Evolutionary conservation across 2,329 filamentous ascomycete genomes (phyloP).

Genomic region (Xylariaceae sp.): DNA sequence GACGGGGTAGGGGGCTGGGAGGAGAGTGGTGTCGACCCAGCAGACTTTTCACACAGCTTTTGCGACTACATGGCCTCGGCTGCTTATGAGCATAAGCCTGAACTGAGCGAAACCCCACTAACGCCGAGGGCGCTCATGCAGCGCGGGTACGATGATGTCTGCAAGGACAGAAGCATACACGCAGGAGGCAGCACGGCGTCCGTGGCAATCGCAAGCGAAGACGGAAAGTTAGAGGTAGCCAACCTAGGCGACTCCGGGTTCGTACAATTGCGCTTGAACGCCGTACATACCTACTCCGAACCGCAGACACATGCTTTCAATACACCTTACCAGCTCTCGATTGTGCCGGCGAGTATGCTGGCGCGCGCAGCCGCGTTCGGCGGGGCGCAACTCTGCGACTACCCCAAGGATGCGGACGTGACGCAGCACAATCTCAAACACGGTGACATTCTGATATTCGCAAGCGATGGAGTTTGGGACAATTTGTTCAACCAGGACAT

Average conservation of each 20-base stretch:
- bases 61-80: constrained; percentile 90
- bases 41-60: constrained; percentile 91
- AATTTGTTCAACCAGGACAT: constrained; percentile 93
- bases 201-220: constrained; percentile 75
- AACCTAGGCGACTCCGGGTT: constrained; percentile 97
- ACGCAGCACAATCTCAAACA: constrained; percentile 79
- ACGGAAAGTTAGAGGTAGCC: constrained; percentile 82
- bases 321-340: constrained; percentile 91
- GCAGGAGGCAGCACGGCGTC: constrained; percentile 93
- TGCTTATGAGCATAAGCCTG: constrained; percentile 62
- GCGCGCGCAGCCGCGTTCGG: constrained; percentile 84
- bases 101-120: constrained; percentile 45
- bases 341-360: constrained; percentile 81
- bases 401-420: constrained; percentile 82
- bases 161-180: constrained; percentile 71
- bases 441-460: constrained; percentile 92
- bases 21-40: constrained; percentile 89
- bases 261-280: constrained; percentile 82
- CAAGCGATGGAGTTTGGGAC: constrained; percentile 94
- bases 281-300: constrained; percentile 80
- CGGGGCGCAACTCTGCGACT: constrained; percentile 79
- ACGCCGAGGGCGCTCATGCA: constrained; percentile 77
- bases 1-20: constrained; percentile 97
- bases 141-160: constrained; percentile 81
- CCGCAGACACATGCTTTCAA: constrained; percentile 98